Percentiles rank a stretch among this genome's conserved stretches.
phyloP scores from a whole-genome alignment of 2,329 filamentous ascomycete genomes.

The Paraphaeosphaeria sporulosa region DNA sequence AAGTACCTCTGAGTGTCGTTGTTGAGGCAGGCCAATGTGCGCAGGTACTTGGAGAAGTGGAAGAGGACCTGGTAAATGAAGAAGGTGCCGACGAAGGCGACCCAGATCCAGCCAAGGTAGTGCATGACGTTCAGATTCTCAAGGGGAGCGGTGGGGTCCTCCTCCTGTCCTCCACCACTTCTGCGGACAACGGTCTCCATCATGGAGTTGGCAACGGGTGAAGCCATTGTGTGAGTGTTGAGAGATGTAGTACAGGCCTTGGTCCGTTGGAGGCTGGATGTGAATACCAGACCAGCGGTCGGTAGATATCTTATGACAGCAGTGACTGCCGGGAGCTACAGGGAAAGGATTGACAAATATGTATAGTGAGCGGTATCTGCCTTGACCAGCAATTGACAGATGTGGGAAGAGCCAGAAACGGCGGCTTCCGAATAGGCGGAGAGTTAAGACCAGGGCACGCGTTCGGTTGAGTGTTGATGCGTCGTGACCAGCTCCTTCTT shows the following conservation, averaged over 20 bases:
- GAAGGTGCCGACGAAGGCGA: conserved; percentile 67
- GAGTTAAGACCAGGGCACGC: conserved; percentile 26
- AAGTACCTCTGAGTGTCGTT: conserved; percentile 85
- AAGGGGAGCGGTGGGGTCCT: conserved; percentile 37
- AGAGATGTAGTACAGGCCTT: conserved; percentile 20
- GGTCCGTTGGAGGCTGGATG: background rate
- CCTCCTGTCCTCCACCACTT: conserved; percentile 30
- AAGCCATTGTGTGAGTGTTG: conserved; percentile 32
- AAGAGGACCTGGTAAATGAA: conserved; percentile 72
- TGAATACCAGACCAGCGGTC: conserved; percentile 5
- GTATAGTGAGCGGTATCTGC: conserved; percentile 44
- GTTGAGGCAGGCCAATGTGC: conserved; percentile 76
- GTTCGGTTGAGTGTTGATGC: conserved; percentile 24
- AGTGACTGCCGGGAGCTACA: conserved; percentile 28
- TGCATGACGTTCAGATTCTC: conserved; percentile 46
- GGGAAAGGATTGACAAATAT: conserved; percentile 32
- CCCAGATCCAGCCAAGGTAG: conserved; percentile 58
- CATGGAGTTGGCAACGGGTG: conserved; percentile 21
- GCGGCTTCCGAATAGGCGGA: conserved; percentile 23
- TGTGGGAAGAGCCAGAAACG: conserved; percentile 28
- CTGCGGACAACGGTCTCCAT: conserved; percentile 11
- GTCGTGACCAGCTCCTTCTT: conserved; percentile 36
- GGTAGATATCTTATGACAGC: conserved; percentile 2
- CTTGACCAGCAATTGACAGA: conserved; percentile 51
- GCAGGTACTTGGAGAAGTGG: conserved; percentile 70